phyloP scores from a whole-genome alignment of 2,329 filamentous ascomycete genomes.

The Ophiostoma sp. region DNA sequence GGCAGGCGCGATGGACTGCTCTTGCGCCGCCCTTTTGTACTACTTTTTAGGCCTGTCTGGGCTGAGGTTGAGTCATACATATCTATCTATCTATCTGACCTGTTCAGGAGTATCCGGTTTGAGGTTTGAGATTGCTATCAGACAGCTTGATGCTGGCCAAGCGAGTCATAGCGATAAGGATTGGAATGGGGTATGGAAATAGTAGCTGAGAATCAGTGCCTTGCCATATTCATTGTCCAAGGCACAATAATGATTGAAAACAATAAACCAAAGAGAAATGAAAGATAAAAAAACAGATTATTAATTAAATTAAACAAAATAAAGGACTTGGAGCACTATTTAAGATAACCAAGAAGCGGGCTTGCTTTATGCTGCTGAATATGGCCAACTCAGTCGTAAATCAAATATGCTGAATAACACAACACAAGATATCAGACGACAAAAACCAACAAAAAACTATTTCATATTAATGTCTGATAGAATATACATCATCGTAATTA shows the following conservation, averaged over 20 bases:
- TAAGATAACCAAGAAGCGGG: too few relatives aligned
- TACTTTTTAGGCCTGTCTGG: background rate
- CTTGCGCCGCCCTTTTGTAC: conserved; percentile 13
- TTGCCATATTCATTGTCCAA: background rate
- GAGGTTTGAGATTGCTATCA: background rate
- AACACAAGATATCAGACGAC: background rate
- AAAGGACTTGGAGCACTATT: background rate
- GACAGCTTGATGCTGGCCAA: background rate
- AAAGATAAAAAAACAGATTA: background rate
- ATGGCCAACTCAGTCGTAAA: too few relatives aligned
- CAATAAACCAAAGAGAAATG: background rate
- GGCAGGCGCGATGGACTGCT: conserved; percentile 11
- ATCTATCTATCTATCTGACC: too few relatives aligned
- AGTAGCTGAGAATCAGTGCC: background rate
- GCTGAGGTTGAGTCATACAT: conserved; percentile 7
- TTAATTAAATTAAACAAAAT: background rate
- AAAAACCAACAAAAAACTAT: background rate
- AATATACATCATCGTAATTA: too few relatives aligned
- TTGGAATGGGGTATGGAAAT: background rate
- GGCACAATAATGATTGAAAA: too few relatives aligned
- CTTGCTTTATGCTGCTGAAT: too few relatives aligned
- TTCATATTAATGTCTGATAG: too few relatives aligned
- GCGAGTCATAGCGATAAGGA: conserved; percentile 11
- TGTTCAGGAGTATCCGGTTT: background rate
- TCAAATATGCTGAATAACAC: too few relatives aligned